Evolutionary conservation across 495 filamentous ascomycete species (phyloP).

Genomic region (Penicillium goetzii): DNA sequence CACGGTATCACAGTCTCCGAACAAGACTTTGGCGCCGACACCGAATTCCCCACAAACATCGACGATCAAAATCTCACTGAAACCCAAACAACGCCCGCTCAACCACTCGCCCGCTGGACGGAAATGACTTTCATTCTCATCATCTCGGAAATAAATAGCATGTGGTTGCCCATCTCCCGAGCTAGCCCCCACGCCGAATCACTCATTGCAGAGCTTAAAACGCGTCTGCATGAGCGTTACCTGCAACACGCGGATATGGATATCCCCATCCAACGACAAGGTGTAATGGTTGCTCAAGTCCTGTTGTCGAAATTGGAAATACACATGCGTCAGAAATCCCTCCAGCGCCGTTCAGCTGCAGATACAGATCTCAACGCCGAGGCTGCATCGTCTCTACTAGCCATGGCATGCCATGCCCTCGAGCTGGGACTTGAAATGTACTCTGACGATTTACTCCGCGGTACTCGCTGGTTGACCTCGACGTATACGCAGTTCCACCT

Average conservation of each 20-base stretch:
- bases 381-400: slow-evolving; percentile 21
- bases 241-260: slow-evolving; percentile 32
- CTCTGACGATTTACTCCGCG: slow-evolving; percentile 33
- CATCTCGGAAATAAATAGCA: slow-evolving; percentile 36
- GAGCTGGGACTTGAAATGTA: slow-evolving; percentile 27
- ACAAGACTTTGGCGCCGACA: slow-evolving; percentile 29
- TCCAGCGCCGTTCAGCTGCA: slow-evolving; percentile 19
- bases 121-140: slow-evolving; percentile 41
- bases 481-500: slow-evolving; percentile 38
- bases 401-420: slow-evolving; percentile 25
- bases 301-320: slow-evolving; percentile 33
- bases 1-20: slow-evolving; percentile 40
- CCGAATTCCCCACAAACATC: slow-evolving; percentile 34
- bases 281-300: slow-evolving; percentile 29
- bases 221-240: slow-evolving; percentile 27
- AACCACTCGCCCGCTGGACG: slow-evolving; percentile 26
- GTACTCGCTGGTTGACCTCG: slow-evolving; percentile 34
- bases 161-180: slow-evolving; percentile 12
- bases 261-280: slow-evolving; percentile 39
- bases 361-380: slow-evolving; percentile 11
- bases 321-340: slow-evolving; percentile 30
- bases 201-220: slow-evolving; percentile 28
- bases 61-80: slow-evolving; percentile 32
- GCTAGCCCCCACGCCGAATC: slow-evolving; percentile 22
- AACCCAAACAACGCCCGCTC: slow-evolving; percentile 2